phyloP scores from a whole-genome alignment of 31 red algal genomes.

The Asparagopsis taxiformis region DNA sequence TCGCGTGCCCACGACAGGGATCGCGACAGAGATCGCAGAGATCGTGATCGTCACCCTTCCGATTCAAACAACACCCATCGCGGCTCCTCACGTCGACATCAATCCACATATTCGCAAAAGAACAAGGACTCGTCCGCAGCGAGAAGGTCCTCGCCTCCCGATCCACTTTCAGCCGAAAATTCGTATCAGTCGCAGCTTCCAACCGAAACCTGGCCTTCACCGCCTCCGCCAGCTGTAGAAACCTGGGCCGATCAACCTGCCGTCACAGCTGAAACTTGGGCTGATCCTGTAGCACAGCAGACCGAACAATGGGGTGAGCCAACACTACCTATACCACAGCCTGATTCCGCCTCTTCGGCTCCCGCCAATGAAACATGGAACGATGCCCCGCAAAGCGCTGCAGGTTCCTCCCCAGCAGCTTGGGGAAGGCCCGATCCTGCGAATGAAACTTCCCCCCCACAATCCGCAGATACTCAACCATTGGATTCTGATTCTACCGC shows the following conservation, averaged over 20 bases:
- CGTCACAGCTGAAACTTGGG: slow-evolving; percentile 1
- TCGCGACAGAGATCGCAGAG: slow-evolving; percentile 56
- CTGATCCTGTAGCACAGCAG: not conserved
- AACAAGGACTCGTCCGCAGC: not conserved
- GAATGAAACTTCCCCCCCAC: not conserved
- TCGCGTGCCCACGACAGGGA: slow-evolving; percentile 11
- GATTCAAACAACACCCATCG: slow-evolving; percentile 32
- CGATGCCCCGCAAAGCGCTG: not conserved
- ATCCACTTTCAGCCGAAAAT: not conserved
- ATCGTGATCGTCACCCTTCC: slow-evolving; percentile 28
- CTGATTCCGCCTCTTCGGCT: not conserved
- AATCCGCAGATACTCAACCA: slow-evolving; percentile 17
- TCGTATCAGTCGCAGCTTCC: not conserved
- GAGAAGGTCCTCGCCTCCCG: not conserved
- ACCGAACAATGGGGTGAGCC: not conserved
- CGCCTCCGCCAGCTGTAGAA: not conserved
- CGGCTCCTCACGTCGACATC: slow-evolving; percentile 36
- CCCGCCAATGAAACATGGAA: not conserved
- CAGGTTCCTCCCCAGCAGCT: not conserved
- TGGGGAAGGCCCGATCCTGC: not conserved
- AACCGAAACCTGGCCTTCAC: slow-evolving; percentile 4
- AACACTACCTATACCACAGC: not conserved
- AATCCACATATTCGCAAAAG: not conserved
- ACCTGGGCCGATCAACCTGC: not conserved
- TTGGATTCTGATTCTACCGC: slow-evolving; percentile 10